phyloP scores from a whole-genome alignment of 2,329 filamentous ascomycete species.

The Trichoderma koningiopsis region DNA sequence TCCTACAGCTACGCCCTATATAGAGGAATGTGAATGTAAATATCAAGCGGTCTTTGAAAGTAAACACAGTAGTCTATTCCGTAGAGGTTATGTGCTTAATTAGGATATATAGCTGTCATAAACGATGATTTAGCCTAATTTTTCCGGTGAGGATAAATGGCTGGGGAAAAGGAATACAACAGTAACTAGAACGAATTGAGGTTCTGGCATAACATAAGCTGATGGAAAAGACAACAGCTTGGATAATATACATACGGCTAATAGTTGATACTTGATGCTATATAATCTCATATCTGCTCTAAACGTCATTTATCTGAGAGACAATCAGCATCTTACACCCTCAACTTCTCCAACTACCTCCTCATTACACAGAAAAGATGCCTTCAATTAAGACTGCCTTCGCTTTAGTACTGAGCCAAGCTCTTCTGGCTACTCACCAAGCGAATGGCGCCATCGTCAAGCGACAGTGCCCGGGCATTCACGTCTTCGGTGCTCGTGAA shows the following conservation, averaged over 20 bases:
- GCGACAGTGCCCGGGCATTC: constrained; percentile 34
- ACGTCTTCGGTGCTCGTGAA: constrained; percentile 52
- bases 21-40: background rate
- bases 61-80: background rate
- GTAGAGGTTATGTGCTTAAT: background rate
- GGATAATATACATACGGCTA: background rate
- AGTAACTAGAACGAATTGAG: constrained; percentile 11
- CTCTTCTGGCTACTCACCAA: constrained; percentile 8
- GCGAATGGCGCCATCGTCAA: constrained; percentile 8
- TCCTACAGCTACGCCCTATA: background rate
- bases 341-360: background rate
- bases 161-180: constrained; percentile 22
- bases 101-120: background rate
- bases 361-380: background rate
- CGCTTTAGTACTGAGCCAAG: constrained; percentile 5
- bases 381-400: background rate
- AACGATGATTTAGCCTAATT: constrained; percentile 17
- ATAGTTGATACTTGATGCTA: background rate
- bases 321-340: background rate
- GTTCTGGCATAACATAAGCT: background rate
- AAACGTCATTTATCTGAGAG: background rate
- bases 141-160: background rate
- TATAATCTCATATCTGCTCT: background rate
- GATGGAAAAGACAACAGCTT: background rate
- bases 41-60: background rate